These are phyloP conservation scores for Alternaria triticina DNA, from an alignment of 2,329 filamentous ascomycete genomes.

Conservation along the genomic window DNA sequence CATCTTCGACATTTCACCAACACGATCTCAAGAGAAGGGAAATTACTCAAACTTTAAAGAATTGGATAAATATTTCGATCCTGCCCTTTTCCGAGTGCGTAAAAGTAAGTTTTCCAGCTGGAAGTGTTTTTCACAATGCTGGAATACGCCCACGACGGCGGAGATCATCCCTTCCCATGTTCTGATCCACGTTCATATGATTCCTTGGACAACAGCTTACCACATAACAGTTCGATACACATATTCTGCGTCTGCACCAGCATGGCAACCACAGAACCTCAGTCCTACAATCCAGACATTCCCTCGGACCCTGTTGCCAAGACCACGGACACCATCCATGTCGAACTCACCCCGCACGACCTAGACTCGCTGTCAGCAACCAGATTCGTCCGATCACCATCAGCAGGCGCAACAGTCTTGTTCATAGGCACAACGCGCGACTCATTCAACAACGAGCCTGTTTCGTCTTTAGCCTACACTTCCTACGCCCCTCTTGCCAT, in stretches of 20 bases:
- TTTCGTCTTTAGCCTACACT: constrained; percentile 76
- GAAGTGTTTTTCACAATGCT: neutral
- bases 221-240: neutral
- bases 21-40: neutral
- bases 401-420: constrained; percentile 40
- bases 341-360: constrained; percentile 69
- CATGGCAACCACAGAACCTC: constrained; percentile 37
- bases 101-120: neutral
- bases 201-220: neutral
- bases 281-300: constrained; percentile 35
- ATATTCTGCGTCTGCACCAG: neutral
- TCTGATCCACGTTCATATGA: neutral
- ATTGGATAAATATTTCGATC: too few relatives aligned
- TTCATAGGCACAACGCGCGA: constrained; percentile 74
- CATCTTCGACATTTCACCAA: constrained; percentile 19
- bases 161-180: neutral
- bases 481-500: constrained; percentile 76
- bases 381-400: constrained; percentile 67
- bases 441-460: constrained; percentile 72
- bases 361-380: constrained; percentile 67
- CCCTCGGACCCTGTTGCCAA: constrained; percentile 35
- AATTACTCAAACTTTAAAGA: neutral
- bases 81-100: neutral
- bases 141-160: neutral
- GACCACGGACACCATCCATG: constrained; percentile 60